Base-by-base conservation (phyloP, 208 protist species). In the Kentomonas sorsogonicus region DNA sequence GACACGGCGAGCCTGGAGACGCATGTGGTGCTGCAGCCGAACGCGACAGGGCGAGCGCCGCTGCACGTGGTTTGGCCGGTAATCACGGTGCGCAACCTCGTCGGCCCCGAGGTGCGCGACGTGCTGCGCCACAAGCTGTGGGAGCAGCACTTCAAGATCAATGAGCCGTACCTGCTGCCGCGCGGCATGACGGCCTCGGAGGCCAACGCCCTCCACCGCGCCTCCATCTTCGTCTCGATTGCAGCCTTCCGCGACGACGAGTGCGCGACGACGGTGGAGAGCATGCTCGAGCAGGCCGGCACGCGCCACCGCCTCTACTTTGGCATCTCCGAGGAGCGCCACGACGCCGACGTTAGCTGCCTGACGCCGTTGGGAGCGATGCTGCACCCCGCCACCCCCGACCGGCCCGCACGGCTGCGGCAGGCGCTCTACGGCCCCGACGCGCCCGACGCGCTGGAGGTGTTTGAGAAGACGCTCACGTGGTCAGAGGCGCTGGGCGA, bases 141-240 rank as follows among this genome's bases (percentile, higher is more conserved):
- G 72, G 44, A 71, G 7, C 52, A 50, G 1, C 38, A 63, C 20
- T 60, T 64, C 10, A 55, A 41, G 34, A 54, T 69, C 0, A 41
- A 41, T 23, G 67, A 72, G 7, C 26, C 23, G 23, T 61, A 59
- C 31, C 3, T 10, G n/a, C 43, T 83, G 3, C 76, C 76, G 6
- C 22, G n/a, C n/a, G 79, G 55, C 45, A 64, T 63, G 9, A 60
- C 48, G 0, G 39, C 44, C 2, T 27, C 23, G 36, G 76, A 83
- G 53, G 22, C 20, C 1, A 57, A 63, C 48, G 63, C 64, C 23
- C 53, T 82, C 1, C 53, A 63, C 3, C 58, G 82, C 33, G 80
- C 75, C 13, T 80, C 72, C 36, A 95, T 97, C 47, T 97, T 97
- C 63, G 73, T 95, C 11, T 94, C 84, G 0, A 84, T 97, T 23